Conservation (phyloP, 2,329 filamentous ascomycete genomes). For the Sarocladium brachiariae region DNA sequence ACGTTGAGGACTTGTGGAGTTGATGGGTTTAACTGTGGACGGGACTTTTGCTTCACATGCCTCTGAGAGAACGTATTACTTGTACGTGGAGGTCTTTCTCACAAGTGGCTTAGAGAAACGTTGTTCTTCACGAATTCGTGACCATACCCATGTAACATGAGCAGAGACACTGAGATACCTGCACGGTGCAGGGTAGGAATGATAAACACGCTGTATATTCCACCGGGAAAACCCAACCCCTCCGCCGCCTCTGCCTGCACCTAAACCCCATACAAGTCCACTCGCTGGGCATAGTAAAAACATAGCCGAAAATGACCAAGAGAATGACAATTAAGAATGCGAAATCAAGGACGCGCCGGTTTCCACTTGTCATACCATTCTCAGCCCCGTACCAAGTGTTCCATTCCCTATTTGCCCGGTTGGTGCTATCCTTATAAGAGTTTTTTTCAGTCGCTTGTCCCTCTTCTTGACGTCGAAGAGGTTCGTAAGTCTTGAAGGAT, state of each 20-base stretch:
- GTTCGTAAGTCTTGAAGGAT: no score
- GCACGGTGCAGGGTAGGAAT: no score
- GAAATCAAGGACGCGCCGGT: background rate
- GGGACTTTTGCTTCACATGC: conserved; percentile 56
- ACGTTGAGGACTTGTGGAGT: conserved; percentile 45
- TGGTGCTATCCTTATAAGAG: no score
- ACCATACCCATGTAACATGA: background rate
- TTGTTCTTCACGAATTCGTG: no score
- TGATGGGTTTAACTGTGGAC: conserved; percentile 47
- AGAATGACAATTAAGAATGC: background rate
- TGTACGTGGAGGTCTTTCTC: background rate
- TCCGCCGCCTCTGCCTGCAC: background rate
- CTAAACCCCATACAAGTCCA: no score
- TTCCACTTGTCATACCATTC: no score
- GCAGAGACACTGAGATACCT: no score
- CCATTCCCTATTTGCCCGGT: no score
- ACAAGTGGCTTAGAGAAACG: no score
- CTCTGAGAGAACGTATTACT: conserved; percentile 21
- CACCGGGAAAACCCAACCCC: background rate
- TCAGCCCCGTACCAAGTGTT: background rate
- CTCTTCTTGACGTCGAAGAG: no score
- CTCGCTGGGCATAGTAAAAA: background rate
- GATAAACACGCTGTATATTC: background rate
- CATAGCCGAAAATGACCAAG: background rate
- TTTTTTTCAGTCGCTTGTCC: no score